Evolutionary conservation across 495 filamentous ascomycete species (phyloP).

Genomic region (Aspergillus steynii): DNA sequence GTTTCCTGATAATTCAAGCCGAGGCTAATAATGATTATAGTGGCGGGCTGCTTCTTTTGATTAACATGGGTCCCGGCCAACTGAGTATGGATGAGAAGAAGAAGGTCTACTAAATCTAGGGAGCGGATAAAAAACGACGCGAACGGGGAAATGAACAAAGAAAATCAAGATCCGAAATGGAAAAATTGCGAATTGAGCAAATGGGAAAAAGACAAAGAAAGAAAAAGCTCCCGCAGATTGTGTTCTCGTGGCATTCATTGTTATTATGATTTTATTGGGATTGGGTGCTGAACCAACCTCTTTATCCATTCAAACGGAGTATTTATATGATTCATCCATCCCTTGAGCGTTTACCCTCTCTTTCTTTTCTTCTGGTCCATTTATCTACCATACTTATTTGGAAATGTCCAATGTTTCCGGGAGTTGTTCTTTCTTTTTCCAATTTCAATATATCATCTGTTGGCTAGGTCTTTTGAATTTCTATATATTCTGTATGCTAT

Average conservation of each 20-base stretch:
- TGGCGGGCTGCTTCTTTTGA: conserved; percentile 88
- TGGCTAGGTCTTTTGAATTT: not conserved
- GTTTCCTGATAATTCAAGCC: not conserved
- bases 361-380: not conserved
- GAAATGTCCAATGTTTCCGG: not conserved
- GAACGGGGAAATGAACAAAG: conserved; percentile 10
- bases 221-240: not conserved
- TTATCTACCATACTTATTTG: not conserved
- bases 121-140: not conserved
- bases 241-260: not conserved
- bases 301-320: not conserved
- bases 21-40: conserved; percentile 39
- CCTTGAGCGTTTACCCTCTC: not conserved
- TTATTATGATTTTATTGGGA: not conserved
- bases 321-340: not conserved
- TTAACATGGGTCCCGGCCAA: conserved; percentile 97
- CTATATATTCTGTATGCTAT: not conserved
- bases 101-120: conserved; percentile 82
- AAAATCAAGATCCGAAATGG: not conserved
- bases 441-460: not conserved
- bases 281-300: not conserved
- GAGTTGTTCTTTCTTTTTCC: not conserved
- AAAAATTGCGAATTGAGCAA: not conserved
- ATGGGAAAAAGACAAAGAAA: conserved; percentile 1
- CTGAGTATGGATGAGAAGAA: conserved; percentile 99